Evolutionary conservation across 2,329 filamentous ascomycete species (phyloP).

Genomic region (Diaporthe longicolla): DNA sequence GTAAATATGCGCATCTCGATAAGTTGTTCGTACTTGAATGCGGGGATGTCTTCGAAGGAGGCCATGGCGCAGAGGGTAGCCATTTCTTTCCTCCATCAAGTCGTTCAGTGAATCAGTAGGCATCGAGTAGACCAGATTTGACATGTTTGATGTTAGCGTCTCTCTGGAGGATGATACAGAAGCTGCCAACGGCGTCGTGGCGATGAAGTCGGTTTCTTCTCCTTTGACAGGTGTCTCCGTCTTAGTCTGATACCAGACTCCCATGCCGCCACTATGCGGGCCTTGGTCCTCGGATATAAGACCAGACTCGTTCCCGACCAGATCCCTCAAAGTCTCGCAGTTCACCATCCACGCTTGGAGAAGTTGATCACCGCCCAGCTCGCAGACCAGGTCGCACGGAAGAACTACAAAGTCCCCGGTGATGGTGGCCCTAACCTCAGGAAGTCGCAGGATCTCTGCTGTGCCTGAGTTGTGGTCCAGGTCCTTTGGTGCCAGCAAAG

Average conservation of each 20-base stretch:
- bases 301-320: slow-evolving; percentile 64
- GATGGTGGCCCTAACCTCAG: slow-evolving; percentile 84
- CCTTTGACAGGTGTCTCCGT: slow-evolving; percentile 82
- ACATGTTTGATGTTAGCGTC: slow-evolving; percentile 77
- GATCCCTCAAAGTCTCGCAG: slow-evolving; percentile 77
- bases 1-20: slow-evolving; percentile 94
- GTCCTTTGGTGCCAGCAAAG: slow-evolving; percentile 81
- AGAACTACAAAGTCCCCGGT: slow-evolving; percentile 90
- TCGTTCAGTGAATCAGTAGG: slow-evolving; percentile 93
- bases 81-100: slow-evolving; percentile 80
- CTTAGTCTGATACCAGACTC: slow-evolving; percentile 93
- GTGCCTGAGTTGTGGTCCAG: slow-evolving; percentile 90
- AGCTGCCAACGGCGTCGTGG: slow-evolving; percentile 76
- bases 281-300: slow-evolving; percentile 50
- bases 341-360: slow-evolving; percentile 94
- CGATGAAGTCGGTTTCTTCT: slow-evolving; percentile 94
- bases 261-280: slow-evolving; percentile 79
- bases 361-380: slow-evolving; percentile 85
- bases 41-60: slow-evolving; percentile 81
- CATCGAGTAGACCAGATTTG: slow-evolving; percentile 87
- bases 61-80: slow-evolving; percentile 80
- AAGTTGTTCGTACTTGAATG: slow-evolving; percentile 84
- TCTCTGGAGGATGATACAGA: slow-evolving; percentile 72
- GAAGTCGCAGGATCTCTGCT: slow-evolving; percentile 86
- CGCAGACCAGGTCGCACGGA: slow-evolving; percentile 94